phyloP scores from a whole-genome alignment of 805 yeast species.

The Candida ovalis region DNA sequence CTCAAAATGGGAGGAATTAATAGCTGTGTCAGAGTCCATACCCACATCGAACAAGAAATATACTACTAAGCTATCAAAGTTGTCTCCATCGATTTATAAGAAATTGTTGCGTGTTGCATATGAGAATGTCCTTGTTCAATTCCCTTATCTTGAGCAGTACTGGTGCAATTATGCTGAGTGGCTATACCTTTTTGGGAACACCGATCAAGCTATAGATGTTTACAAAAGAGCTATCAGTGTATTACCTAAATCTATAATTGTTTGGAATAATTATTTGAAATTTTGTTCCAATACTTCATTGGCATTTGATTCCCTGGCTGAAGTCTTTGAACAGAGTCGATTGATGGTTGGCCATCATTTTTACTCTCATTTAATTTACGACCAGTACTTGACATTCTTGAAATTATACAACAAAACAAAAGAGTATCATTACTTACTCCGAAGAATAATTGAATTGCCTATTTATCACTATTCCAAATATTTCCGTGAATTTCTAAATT shows the following conservation, averaged over 20 bases:
- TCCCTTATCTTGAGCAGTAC: slow-evolving; percentile 48
- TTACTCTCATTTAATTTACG: slow-evolving; percentile 48
- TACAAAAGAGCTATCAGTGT: slow-evolving; percentile 37
- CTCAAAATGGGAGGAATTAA: slow-evolving; percentile 35
- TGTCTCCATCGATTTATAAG: slow-evolving; percentile 20
- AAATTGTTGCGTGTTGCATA: slow-evolving; percentile 37
- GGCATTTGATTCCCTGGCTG: slow-evolving; percentile 30
- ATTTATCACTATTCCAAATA: slow-evolving; percentile 48
- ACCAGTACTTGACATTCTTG: slow-evolving; percentile 43
- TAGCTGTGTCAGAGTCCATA: slow-evolving; percentile 31
- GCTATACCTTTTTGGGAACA: slow-evolving; percentile 43
- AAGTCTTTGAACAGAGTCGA: slow-evolving; percentile 46
- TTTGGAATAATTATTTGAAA: slow-evolving; percentile 49
- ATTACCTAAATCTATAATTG: slow-evolving; percentile 41
- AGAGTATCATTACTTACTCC: slow-evolving; percentile 39
- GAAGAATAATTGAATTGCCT: slow-evolving; percentile 54
- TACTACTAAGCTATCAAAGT: slow-evolving; percentile 1
- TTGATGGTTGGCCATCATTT: slow-evolving; percentile 48
- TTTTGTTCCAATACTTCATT: slow-evolving; percentile 33
- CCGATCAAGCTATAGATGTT: slow-evolving; percentile 33
- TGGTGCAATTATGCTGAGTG: slow-evolving; percentile 55
- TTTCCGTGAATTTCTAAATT: slow-evolving; percentile 35
- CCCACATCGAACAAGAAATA: slow-evolving; percentile 11
- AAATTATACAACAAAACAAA: slow-evolving; percentile 22
- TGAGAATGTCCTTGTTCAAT: slow-evolving; percentile 40